These are phyloP conservation scores for Ceratobasidium papillatum DNA, from an alignment of 1,284 basidiomycete species.

Conservation along the genomic window DNA sequence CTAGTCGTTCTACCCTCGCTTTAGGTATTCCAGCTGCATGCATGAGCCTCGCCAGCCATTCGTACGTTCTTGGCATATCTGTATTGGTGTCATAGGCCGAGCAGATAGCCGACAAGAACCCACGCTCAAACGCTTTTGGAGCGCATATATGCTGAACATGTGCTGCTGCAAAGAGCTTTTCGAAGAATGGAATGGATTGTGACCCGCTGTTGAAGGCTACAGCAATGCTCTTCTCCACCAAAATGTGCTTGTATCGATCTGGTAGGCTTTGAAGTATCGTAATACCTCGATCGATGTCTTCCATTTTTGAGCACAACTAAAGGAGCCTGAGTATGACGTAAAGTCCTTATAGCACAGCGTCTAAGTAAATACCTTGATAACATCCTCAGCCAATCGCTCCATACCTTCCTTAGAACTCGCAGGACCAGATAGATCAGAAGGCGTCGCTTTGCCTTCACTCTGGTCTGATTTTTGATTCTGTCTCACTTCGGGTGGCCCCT, in stretches of 20 bases:
- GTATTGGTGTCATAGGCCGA: slow-evolving; percentile 87
- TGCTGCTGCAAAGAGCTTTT: slow-evolving; percentile 68
- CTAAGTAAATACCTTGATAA: slow-evolving; percentile 68
- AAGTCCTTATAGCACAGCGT: no score
- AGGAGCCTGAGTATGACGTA: neutral
- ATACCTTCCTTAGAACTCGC: no score
- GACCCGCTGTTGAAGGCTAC: slow-evolving; percentile 82
- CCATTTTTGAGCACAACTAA: slow-evolving; percentile 72
- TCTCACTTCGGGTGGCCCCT: no score
- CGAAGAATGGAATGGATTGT: slow-evolving; percentile 84
- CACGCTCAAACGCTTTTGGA: slow-evolving; percentile 64
- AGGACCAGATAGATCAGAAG: no score
- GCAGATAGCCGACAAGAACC: slow-evolving; percentile 75
- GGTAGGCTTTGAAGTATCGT: slow-evolving; percentile 80
- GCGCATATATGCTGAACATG: slow-evolving; percentile 65
- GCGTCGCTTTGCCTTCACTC: no score
- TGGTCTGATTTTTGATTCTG: no score
- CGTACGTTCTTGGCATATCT: slow-evolving; percentile 87
- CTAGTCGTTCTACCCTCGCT: slow-evolving; percentile 64
- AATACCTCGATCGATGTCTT: slow-evolving; percentile 85
- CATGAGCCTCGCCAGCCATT: slow-evolving; percentile 77
- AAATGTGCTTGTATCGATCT: slow-evolving; percentile 64
- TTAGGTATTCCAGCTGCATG: slow-evolving; percentile 65
- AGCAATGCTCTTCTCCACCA: slow-evolving; percentile 78
- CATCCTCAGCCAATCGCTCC: no score